Evolutionary conservation across 1,284 basidiomycete genomes (phyloP), one percentile per base, ranked within the genome.

Genomic region (Cryptococcus sp.): DNA sequence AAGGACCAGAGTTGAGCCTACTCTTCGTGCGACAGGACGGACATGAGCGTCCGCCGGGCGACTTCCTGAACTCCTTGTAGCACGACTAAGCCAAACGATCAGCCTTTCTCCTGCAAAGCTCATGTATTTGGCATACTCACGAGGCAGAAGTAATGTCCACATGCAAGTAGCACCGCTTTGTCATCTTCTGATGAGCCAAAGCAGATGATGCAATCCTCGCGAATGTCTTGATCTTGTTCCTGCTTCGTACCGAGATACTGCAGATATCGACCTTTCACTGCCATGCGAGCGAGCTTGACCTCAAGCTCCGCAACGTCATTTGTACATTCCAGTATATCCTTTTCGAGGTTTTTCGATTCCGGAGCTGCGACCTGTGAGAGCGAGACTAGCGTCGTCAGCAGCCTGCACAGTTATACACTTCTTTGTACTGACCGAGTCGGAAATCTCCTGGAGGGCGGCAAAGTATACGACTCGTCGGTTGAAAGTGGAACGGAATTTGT

Each of bases 131-230:
- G 35, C 39, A 16, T 22, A 62, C 69, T 61, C 47, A 72, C 72
- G 25, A 58, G 53, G 47, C 76, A 78, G 57, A 76, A 75, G 57
- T 69, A 70, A 55, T 78, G 76, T 3, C 76, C 76, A 51, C 76
- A 78, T 0, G 50, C 62, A 5, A 78, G 63, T 13, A 78, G 35
- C 6, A 72, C 58, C 6, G 66, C 74, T 42, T 66, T 50, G 10
- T 53, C 61, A 57, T 75, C 74, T 49, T 75, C 74, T 20, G 70
- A 72, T 8, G 69, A 69, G 2, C 76, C 76, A 51, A 75, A 72
- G 57, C 76, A 78, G 60, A 76, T 73, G 45, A 74, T 66, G 53
- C 76, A 78, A 40, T 75, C 70, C 30, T 76, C 73, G 42, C 68
- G 55, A 11, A 68, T 52, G 54, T 74, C 71, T 13, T 58, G 59